phyloP scores from a whole-genome alignment of 75 land plant species.

The Azolla pinnata region DNA sequence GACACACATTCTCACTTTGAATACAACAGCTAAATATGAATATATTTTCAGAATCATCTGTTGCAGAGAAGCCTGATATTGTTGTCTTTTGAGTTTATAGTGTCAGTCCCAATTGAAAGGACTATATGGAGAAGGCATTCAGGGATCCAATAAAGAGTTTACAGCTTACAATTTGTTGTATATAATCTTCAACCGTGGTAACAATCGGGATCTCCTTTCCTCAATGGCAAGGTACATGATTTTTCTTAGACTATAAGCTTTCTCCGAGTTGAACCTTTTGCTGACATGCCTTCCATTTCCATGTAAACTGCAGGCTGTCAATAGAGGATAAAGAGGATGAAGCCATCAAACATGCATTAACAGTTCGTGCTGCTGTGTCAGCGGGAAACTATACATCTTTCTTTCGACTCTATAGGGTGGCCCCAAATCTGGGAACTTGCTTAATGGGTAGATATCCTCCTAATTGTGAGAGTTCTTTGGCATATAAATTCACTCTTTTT shows the following conservation, averaged over 20 bases:
- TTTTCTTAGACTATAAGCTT: not conserved
- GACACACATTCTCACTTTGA: too few relatives aligned
- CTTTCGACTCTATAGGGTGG: constrained; percentile 73
- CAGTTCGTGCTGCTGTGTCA: constrained; percentile 75
- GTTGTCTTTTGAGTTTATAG: constrained; percentile 38
- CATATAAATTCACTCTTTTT: too few relatives aligned
- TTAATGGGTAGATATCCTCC: constrained; percentile 59
- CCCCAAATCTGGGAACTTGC: constrained; percentile 71
- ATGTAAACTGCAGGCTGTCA: constrained; percentile 51
- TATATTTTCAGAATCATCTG: too few relatives aligned
- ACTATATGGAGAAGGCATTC: constrained; percentile 87
- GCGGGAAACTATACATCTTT: constrained; percentile 74
- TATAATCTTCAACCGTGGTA: constrained; percentile 64
- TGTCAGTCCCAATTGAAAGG: constrained; percentile 85
- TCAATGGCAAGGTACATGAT: constrained; percentile 65
- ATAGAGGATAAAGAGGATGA: constrained; percentile 53
- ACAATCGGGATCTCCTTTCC: constrained; percentile 66
- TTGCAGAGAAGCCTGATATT: too few relatives aligned
- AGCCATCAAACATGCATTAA: constrained; percentile 82
- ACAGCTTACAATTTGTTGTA: constrained; percentile 77
- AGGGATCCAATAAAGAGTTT: constrained; percentile 75
- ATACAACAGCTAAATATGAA: too few relatives aligned
- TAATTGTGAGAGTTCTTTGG: too few relatives aligned
- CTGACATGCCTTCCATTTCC: not conserved
- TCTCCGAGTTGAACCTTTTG: not conserved